Evolutionary conservation across 441 rosid species (phyloP), one percentile per base, ranked within the genome.

Genomic region (Gossypium lobatum): DNA sequence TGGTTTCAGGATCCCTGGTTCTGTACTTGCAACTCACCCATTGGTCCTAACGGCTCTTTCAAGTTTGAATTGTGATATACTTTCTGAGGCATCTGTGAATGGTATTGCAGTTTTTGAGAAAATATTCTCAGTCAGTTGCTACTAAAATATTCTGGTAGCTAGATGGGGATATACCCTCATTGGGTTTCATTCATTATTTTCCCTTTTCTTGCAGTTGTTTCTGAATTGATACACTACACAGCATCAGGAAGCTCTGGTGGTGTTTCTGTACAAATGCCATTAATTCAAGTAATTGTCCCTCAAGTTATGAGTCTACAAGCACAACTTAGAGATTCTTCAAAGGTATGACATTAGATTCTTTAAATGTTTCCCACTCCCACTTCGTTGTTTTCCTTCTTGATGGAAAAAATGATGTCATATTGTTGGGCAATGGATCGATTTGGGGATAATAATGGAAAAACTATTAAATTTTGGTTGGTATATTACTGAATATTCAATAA

Each of bases 51-150:
- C 97, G 61, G 97, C 99, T 79, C 92, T 96, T 66, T 85, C 99
- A 78, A 89, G 97, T 83, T 87, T 96, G 85, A 90, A 84, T 78
- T 82, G 96, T 68, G 97, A 93, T 77, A 81, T 91, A 67, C 93
- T 92, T 60, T 92, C 98, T 6, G 99, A 93, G 90, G 99, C 98
- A 57, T 87, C 98, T 80, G 98, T 96, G 37, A 95, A 93, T 84
- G 99, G 98, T 95, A 95, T 83, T 69, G 57, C 77, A 57, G 39
- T 62, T 63, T 20, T 72, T 31, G 73, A 72, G 62, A 34, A 71
- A 60, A 73, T 76, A 52, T 68, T 70, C 66, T 73, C 4, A 58
- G 58, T 55, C 14, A 65, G 59, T 58, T 65, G 9, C 63, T 76
- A 5, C 64, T 28, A 69, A 46, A 72, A 46, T 64, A 25, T 52